Evolutionary conservation across 768 basidiomycete species (phyloP), one percentile per base, ranked within the genome.

Genomic region (Phaeotremella fagi): DNA sequence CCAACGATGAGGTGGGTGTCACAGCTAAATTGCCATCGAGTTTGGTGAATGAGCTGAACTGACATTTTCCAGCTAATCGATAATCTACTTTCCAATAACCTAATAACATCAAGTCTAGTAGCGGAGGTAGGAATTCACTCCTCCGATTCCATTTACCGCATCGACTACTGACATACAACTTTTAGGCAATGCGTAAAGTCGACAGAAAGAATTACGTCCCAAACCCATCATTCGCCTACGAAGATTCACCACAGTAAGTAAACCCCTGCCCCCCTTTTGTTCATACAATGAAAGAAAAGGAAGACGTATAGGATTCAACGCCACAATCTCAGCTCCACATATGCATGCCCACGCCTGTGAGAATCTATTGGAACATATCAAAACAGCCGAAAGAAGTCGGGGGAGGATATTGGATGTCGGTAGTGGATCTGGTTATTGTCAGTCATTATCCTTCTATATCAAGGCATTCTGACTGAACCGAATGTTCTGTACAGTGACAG

Each of bases 311-410:
- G 86, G 87, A 1, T 81, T 86, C 65, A 85, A 83, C 12, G 92
- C 91, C 14, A 99, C 94, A 0, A 97, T 99, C 57, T 89, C 87
- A 33, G 94, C 94, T 0, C 94, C 94, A 1, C 94, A 99, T 71
- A 98, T 98, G 92, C 91, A 95, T 57, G 90, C 90, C 0, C 83
- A 91, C 56, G 91, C 94, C 0, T 70, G 81, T 2, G 86, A 92
- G 66, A 81, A 86, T 53, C 81, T 95, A 11, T 78, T 88, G 2
- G 81, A 85, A 0, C 84, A 82, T 65, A 79, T 97, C 18, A 55
- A 59, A 16, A 16, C n/a, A 6, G 55, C 50, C 15, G 43, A 57
- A 14, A 76, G 78, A 18, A 83, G 83, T 0, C 87, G 86, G 0
- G 78, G 83, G 1, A 81, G 80, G 29, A 86, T 92, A 1, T 84